Evolutionary conservation across 1,284 basidiomycete species (phyloP), one percentile per base, ranked within the genome.

Genomic region (Leucoagaricus sp.): DNA sequence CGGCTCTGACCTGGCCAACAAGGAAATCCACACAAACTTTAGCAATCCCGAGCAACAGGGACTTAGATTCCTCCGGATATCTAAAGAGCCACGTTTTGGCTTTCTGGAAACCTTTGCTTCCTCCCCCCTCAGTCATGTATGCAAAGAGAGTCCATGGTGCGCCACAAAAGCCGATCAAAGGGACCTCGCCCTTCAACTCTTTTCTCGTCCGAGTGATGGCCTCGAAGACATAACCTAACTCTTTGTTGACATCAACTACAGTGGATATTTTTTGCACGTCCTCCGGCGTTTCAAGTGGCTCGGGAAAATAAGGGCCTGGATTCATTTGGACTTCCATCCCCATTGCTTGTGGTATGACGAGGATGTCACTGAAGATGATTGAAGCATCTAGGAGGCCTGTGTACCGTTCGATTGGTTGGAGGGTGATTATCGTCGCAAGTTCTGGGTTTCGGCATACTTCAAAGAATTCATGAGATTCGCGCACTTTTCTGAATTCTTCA

Each of bases 321-420:
- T 91, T 91, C 95, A 98, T 98, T 65, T 91, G 77, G 1, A 98
- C 93, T 65, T 90, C 89, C 86, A 98, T 89, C 26, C 95, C 95
- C 84, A 98, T 85, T 17, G 95, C 95, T 71, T 98, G 94, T 0
- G 95, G 96, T 54, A 98, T 80, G 71, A 98, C 95, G 63, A 98
- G 88, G 72, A 98, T 96, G 72, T 97, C 95, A 66, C 87, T 92
- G 78, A 98, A 98, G 73, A 98, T 97, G 75, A 98, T 98, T 49
- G 93, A 84, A 13, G 94, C 95, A 73, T 98, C 96, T 64, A 98
- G 74, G 33, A 93, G 80, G 48, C 87, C 91, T 7, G 84, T 71
- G 74, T 91, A 98, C 46, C 94, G 85, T 60, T 87, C 84, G 67
- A 97, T 92, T 48, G 96, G 96, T 72, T 98, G 95, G 40, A 97